Percentiles rank a stretch among this genome's conserved stretches.
These are phyloP conservation scores for Blastobotrys chiropterorum DNA, from an alignment of 805 yeast species.

Conservation along the genomic window DNA sequence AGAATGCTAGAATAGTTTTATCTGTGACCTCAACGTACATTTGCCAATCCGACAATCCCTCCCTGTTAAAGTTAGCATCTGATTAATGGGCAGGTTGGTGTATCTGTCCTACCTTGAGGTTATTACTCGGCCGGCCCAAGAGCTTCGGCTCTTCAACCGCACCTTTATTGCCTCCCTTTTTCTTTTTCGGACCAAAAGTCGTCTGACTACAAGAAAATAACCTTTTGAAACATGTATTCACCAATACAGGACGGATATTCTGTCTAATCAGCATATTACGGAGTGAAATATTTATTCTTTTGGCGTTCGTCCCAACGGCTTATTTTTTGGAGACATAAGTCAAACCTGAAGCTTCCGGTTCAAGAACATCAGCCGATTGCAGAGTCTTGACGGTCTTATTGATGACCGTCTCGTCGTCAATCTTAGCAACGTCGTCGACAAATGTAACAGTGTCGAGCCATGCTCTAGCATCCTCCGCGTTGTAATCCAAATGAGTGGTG, in stretches of 20 bases:
- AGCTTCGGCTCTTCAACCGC: conserved; percentile 29
- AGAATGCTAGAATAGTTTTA: too few species aligned
- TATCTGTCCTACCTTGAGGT: conserved; percentile 33
- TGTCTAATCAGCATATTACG: not conserved
- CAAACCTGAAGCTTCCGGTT: conserved; percentile 18
- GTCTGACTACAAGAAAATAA: not conserved
- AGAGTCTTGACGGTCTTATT: conserved; percentile 52
- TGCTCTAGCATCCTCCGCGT: conserved; percentile 66
- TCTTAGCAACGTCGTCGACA: conserved; percentile 40
- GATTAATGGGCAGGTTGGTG: conserved; percentile 45
- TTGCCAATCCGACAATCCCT: conserved; percentile 58
- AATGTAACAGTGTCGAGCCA: conserved; percentile 81
- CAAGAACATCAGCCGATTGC: conserved; percentile 55
- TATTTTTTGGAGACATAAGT: not conserved
- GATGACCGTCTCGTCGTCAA: conserved; percentile 45
- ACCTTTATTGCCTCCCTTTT: not conserved
- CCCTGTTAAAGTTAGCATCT: conserved; percentile 36
- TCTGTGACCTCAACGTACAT: conserved; percentile 39
- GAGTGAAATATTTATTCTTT: not conserved
- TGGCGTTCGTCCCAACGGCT: not conserved
- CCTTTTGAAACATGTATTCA: not conserved
- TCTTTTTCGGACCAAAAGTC: conserved; percentile 1
- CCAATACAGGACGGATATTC: not conserved
- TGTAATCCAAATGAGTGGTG: conserved; percentile 62
- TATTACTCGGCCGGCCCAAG: conserved; percentile 64